A percentile compares a stretch with the other conserved stretches of the same genome.
Evolutionary conservation across 805 yeast genomes (phyloP).

Genomic region (Sungouiozyma intestinalis): DNA sequence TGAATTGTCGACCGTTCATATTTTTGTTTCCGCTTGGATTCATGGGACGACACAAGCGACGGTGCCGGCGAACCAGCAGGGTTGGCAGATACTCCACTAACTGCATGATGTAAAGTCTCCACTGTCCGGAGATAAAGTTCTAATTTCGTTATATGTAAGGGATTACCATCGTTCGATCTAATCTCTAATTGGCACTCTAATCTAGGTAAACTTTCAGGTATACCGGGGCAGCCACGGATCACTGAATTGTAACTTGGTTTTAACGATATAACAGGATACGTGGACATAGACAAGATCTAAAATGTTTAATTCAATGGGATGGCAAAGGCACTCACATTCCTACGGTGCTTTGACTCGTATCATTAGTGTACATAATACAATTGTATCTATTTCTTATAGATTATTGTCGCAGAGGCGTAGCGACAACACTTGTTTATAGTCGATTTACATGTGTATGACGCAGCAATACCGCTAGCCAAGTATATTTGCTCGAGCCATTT

Average conservation of each 20-base stretch:
- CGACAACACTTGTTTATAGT: no score
- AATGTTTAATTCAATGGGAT: no score
- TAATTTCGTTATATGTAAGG: conserved; percentile 39
- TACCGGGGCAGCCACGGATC: conserved; percentile 60
- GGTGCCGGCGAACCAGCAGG: not conserved
- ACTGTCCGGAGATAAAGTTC: conserved; percentile 39
- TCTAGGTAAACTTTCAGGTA: conserved; percentile 50
- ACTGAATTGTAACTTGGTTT: conserved; percentile 44
- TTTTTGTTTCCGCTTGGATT: conserved; percentile 8
- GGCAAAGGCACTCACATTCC: no score
- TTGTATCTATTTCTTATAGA: no score
- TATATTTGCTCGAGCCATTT: not conserved
- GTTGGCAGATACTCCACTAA: not conserved
- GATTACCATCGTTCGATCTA: conserved; percentile 39
- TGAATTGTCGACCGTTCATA: conserved; percentile 22
- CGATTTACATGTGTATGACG: no score
- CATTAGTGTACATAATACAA: no score
- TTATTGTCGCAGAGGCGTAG: no score
- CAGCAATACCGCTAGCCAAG: not conserved
- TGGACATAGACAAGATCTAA: conserved; percentile 8
- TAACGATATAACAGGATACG: conserved; percentile 29
- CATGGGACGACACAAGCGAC: not conserved
- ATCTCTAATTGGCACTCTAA: conserved; percentile 47
- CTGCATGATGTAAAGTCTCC: conserved; percentile 34
- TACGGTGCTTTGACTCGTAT: no score